Base-by-base conservation (phyloP, 140 eudicot genomes). In the Cichorium intybus region DNA sequence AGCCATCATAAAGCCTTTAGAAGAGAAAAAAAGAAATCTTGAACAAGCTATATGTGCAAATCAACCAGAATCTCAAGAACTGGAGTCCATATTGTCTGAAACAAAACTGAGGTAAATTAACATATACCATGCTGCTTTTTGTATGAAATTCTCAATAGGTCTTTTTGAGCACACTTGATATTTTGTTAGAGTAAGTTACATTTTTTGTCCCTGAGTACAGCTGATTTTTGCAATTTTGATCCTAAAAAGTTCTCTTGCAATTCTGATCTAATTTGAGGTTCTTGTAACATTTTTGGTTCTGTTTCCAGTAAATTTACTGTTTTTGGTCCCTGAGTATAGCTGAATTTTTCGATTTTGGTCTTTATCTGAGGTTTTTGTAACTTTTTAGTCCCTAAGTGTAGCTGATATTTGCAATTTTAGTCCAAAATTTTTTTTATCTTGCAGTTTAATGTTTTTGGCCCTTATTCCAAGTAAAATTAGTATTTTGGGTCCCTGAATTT, bases 11-110 rank as follows among this genome's bases (percentile, higher is more conserved):
- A 66, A 62, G 63, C 71, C 92, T 68, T 53, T 83, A 66, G 80
- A 79, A 72, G 92, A 81, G 59, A 81, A 79, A 70, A 80, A 70
- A 71, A 69, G 51, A 70, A 61, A 59, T 61, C 84, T 62, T 39
- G 79, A 80, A 82, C 80, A 81, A 72, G 76, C 77, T 61, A 29
- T 83, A 17, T 61, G 60, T 50, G 77, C 73, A 43, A 68, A 53
- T 49, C 68, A 67, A 20, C 87, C 87, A 17, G 83, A 69, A 48
- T 69, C 77, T 15, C 69, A 54, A 56, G 82, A 54, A 57, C 56
- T 62, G 24, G 81, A 73, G 62, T 64, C 75, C n/a, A 62, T 84
- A 43, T 59, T 77, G 50, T 78, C 83, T 71, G 95, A 83, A 80
- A 74, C 73, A 50, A 72, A 75, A 29, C 77, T 51, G 39, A 86